Evolutionary conservation across 2,329 filamentous ascomycete species (phyloP), one percentile per base, ranked within the genome.

Genomic region (Daldinia sp.): DNA sequence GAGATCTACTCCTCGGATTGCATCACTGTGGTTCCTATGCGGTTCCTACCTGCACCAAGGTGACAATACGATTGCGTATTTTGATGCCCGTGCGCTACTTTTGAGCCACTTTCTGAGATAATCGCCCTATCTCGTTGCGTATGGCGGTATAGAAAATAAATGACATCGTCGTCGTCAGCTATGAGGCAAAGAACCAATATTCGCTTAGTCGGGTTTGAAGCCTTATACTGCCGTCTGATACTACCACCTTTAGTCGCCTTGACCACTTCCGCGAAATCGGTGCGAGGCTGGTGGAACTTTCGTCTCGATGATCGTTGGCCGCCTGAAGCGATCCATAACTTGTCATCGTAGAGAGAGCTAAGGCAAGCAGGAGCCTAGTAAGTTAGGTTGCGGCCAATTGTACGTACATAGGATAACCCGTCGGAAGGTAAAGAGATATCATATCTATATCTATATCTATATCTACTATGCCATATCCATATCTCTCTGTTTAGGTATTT

Each of bases 31-130:
- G 15, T 29, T 30, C 27, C 25, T 27, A 29, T 41, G n/a, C n/a
- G 45, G n/a, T 27, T 45, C 21, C 19, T 27, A 27, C n/a, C 8
- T 41, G 21, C 34, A 37, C 19, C 11, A 58, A 35, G 48, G 29
- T 47, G 30, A 45, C 23, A 43, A 37, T 50, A 39, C 41, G 51
- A 54, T 48, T 41, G 30, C 23, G 48, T 43, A 47, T 51, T 15
- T 30, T 13, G 19, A 39, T 19, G 41, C 9, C 8, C 19, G 23
- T 49, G 56, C 41, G 56, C 48, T 34, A 23, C 17, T 37, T 29
- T 47, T 21, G 35, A 52, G 29, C 29, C 45, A 35, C 29, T 11
- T 37, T 29, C 39, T 21, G 35, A 52, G 29, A 34, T 52, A 35
- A 37, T 11, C 37, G 48, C 47, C 43, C 29, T 19, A 30, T 27